Conservation (phyloP, 192 early-diverging fungal species). For the Backusella liffmaniae region DNA sequence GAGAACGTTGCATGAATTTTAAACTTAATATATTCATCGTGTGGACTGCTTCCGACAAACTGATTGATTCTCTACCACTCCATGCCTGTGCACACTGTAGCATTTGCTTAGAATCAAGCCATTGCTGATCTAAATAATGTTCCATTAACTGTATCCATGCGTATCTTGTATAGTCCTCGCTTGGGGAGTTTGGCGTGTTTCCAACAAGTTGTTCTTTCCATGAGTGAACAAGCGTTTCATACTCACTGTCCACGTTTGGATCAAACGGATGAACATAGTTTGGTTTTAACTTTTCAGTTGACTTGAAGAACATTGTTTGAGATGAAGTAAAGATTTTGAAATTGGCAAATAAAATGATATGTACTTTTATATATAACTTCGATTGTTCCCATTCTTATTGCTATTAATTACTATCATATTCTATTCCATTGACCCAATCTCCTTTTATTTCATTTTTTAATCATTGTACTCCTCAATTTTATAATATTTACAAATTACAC, state of each 20-base stretch:
- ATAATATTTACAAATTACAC: not conserved
- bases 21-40: slow-evolving; percentile 26
- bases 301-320: not conserved
- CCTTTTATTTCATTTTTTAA: not conserved
- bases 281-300: not conserved
- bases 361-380: not conserved
- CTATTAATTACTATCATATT: not conserved
- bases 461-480: not conserved
- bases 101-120: slow-evolving; percentile 25
- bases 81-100: slow-evolving; percentile 24
- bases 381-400: not conserved
- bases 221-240: slow-evolving; percentile 9
- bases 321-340: not conserved
- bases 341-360: not conserved
- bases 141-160: slow-evolving; percentile 16
- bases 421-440: not conserved
- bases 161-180: not conserved
- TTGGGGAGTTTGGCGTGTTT: not conserved
- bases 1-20: slow-evolving; percentile 16
- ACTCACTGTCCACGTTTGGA: slow-evolving; percentile 17
- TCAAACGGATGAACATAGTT: not conserved
- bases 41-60: slow-evolving; percentile 15
- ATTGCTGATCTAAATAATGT: slow-evolving; percentile 24
- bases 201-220: slow-evolving; percentile 17
- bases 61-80: slow-evolving; percentile 9